Base-by-base conservation (phyloP, 2,329 filamentous ascomycete genomes). In the Paracorniculantispora psalliotae region DNA sequence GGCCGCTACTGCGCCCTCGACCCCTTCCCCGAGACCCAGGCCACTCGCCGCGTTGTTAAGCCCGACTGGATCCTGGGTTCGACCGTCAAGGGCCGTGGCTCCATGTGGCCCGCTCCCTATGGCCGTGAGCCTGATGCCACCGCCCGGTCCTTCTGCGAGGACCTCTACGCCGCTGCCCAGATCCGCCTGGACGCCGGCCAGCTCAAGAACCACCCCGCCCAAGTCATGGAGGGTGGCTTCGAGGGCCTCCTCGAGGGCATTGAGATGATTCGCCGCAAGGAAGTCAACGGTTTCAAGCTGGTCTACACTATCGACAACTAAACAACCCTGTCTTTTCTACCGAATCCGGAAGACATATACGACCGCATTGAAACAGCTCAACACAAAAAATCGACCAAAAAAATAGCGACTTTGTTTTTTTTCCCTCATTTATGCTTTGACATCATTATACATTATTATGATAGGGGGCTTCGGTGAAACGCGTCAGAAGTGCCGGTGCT, bases 251-350 rank as follows among this genome's bases (percentile, higher is more conserved):
- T 75, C 8, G 53, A 61, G 17, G 71, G 71, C 2, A 50, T 75
- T n/a, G 65, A 70, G 30, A 67, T 71, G 61, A 54, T 72, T 50
- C 65, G 63, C 59, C 63, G 67, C 8, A 68, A 67, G 1, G 63
- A 69, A 63, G 68, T 77, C 35, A 75, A 72, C 56, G 75, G 70
- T 21, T 69, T 69, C 35, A 79, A 78, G 69, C 65, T 79, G 58
- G 76, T 79, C 2, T 77, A 75, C 48, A 19, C 33, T 7, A 28
- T 57, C 15, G 25, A 44, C n/a, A 53, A 51, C 47, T 57, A 57
- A 44, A 39, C 3, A 7, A 44, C 5, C 25, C 0, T 19, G 1
- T 19, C n/a, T n/a, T n/a, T n/a, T n/a, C 15, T 23, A 12, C 35
- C 35, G 44, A 35, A 19, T 10, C 21, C 26, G 25, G n/a, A 51